A percentile compares a stretch with the other conserved stretches of the same genome.
phyloP scores from a whole-genome alignment of 106 monocot species.

The Hemerocallis citrina region DNA sequence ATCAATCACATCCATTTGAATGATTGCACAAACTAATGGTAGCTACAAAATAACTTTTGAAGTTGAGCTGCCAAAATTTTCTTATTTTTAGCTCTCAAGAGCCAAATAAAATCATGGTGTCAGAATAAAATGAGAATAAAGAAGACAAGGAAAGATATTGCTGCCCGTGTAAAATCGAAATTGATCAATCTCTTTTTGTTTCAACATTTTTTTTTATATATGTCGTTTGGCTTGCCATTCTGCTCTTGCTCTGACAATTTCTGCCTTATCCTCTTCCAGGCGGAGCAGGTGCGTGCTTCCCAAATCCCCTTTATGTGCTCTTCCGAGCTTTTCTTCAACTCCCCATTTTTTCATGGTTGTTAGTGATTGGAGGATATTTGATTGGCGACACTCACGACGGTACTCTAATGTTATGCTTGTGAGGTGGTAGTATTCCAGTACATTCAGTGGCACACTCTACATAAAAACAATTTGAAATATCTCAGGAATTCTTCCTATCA shows the following conservation, averaged over 20 bases:
- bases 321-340: background rate
- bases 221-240: conserved; percentile 40
- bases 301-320: conserved; percentile 11
- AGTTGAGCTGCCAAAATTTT: conserved; percentile 16
- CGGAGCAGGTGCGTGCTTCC: conserved; percentile 49
- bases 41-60: too few relatives aligned
- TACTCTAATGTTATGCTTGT: conserved; percentile 54
- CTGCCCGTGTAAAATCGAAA: background rate
- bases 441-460: conserved; percentile 51
- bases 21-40: too few relatives aligned
- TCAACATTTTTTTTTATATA: background rate
- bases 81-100: background rate
- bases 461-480: background rate
- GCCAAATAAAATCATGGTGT: conserved; percentile 1
- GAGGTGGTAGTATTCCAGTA: conserved; percentile 44
- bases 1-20: too few relatives aligned
- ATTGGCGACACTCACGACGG: conserved; percentile 47
- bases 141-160: conserved; percentile 7
- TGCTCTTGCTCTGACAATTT: conserved; percentile 50
- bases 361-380: conserved; percentile 44
- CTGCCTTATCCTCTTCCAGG: conserved; percentile 40
- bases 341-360: conserved; percentile 29
- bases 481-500: too few relatives aligned
- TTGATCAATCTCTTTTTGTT: too few relatives aligned
- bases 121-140: background rate